Conservation (phyloP, 345 rosid genomes). For the Carallia brachiata region DNA sequence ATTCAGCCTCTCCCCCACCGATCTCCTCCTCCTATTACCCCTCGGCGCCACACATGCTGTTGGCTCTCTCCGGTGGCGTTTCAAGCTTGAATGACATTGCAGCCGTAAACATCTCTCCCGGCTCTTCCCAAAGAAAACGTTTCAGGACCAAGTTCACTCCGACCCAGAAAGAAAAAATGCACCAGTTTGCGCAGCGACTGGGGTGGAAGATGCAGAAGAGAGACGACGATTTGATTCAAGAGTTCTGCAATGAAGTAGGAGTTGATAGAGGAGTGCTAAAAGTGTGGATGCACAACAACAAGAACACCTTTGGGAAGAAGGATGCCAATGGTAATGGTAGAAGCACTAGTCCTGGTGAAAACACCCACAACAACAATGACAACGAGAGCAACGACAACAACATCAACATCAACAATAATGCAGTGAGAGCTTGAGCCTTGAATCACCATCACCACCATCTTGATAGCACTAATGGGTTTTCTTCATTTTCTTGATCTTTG, state of each 20-base stretch:
- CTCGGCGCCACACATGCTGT: conserved; percentile 35
- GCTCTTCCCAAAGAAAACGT: conserved; percentile 18
- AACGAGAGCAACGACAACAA: neutral
- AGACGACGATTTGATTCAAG: conserved; percentile 58
- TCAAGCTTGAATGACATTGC: conserved; percentile 14
- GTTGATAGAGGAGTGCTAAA: conserved; percentile 70
- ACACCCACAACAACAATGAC: conserved; percentile 4
- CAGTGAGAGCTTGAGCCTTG: conserved; percentile 8
- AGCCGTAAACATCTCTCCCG: neutral
- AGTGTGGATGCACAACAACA: conserved; percentile 99
- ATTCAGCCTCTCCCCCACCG: conserved; percentile 33
- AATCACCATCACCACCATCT: conserved; percentile 31
- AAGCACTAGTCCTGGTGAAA: conserved; percentile 2
- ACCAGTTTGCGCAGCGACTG: conserved; percentile 63
- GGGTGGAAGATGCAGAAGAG: conserved; percentile 89
- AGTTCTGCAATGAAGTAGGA: conserved; percentile 65
- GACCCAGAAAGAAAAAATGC: conserved; percentile 43
- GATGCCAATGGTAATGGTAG: conserved; percentile 13
- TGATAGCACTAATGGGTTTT: conserved; percentile 41
- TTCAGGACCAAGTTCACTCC: conserved; percentile 31
- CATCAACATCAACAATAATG: too few relatives aligned
- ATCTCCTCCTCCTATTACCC: conserved; percentile 38
- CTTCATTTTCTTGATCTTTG: conserved; percentile 44
- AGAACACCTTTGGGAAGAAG: conserved; percentile 53
- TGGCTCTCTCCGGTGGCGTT: conserved; percentile 24